Conservation (phyloP, 192 early-diverging fungal species). For the Backusella australiensis region DNA sequence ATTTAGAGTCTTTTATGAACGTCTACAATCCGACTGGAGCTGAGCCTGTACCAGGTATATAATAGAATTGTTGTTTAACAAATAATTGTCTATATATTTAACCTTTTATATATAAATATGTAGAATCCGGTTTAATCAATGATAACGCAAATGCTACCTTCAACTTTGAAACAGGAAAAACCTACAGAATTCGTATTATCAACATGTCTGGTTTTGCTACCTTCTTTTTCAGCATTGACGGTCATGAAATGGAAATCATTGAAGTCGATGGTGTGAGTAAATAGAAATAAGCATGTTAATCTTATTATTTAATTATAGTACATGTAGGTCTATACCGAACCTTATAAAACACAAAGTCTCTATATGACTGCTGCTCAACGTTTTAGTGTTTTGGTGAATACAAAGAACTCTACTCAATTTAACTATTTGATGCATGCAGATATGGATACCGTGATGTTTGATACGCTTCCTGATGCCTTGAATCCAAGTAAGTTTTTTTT, state of each 20-base stretch:
- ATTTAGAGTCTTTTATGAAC: constrained; percentile 58
- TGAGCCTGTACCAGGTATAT: constrained; percentile 62
- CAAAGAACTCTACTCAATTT: constrained; percentile 51
- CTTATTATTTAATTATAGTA: background rate
- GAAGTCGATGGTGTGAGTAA: constrained; percentile 66
- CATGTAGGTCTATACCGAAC: constrained; percentile 51
- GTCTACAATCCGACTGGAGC: constrained; percentile 69
- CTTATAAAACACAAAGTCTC: constrained; percentile 50
- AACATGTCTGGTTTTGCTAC: constrained; percentile 76
- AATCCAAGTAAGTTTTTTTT: constrained; percentile 38
- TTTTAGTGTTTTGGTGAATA: constrained; percentile 75
- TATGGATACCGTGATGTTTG: constrained; percentile 78
- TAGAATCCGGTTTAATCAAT: constrained; percentile 66
- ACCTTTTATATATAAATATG: constrained; percentile 34
- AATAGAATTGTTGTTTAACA: constrained; percentile 46
- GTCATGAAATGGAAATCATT: constrained; percentile 74
- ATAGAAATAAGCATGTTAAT: background rate
- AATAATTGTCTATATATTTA: constrained; percentile 53
- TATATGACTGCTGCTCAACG: constrained; percentile 73
- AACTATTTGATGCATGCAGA: constrained; percentile 78
- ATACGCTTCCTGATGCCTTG: constrained; percentile 55
- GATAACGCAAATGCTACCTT: constrained; percentile 49
- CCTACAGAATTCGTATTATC: constrained; percentile 81
- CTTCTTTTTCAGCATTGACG: constrained; percentile 80
- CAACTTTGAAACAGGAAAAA: constrained; percentile 72